Evolutionary conservation across 495 filamentous ascomycete species (phyloP).

Genomic region (Parachaetomium inaequale): DNA sequence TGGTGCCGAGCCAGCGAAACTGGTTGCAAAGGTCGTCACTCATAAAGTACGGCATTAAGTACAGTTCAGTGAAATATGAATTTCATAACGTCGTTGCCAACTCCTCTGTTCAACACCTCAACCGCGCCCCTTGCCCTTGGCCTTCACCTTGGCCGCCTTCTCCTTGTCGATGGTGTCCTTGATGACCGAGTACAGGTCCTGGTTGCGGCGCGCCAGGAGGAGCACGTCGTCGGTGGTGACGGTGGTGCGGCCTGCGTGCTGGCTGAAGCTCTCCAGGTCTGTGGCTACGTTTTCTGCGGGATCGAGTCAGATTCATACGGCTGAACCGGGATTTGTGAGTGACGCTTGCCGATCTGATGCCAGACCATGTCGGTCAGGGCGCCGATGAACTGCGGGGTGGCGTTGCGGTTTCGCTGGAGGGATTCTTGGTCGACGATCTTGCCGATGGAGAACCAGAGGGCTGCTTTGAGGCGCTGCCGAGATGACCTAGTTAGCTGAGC

Average conservation of each 20-base stretch:
- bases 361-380: conserved; percentile 89
- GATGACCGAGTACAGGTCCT: conserved; percentile 72
- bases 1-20: not conserved
- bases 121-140: conserved; percentile 12
- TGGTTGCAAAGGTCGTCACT: not conserved
- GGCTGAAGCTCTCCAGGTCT: conserved; percentile 79
- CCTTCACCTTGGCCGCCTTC: conserved; percentile 38
- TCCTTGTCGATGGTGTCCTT: conserved; percentile 62
- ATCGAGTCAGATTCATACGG: not conserved
- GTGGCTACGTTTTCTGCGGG: conserved; percentile 63
- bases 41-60: not conserved
- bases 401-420: conserved; percentile 70
- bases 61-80: not conserved
- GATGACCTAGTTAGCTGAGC: not conserved
- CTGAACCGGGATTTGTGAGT: not conserved
- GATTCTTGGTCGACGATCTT: conserved; percentile 87
- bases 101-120: not conserved
- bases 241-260: conserved; percentile 79
- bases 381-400: conserved; percentile 92
- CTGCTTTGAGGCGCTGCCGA: conserved; percentile 88
- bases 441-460: conserved; percentile 88
- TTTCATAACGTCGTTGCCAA: not conserved
- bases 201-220: conserved; percentile 79
- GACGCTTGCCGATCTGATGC: conserved; percentile 71
- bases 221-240: conserved; percentile 84